Evolutionary conservation across 495 filamentous ascomycete species (phyloP).

Genomic region (Thermothielavioides terrestris): DNA sequence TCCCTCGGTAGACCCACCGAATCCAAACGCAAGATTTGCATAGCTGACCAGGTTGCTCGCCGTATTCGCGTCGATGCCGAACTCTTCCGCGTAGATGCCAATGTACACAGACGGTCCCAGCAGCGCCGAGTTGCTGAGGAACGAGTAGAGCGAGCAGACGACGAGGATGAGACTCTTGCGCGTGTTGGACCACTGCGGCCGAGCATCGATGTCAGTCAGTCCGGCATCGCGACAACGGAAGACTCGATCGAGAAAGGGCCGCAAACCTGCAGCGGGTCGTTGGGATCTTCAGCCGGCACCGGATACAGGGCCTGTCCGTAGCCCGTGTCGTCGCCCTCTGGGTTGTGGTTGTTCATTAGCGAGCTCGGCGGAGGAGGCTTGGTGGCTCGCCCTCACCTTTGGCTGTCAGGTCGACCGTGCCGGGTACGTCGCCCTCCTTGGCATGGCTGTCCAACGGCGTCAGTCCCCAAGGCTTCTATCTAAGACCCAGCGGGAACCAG

Average conservation of each 20-base stretch:
- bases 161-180: constrained; percentile 54
- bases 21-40: constrained; percentile 55
- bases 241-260: constrained; percentile 5
- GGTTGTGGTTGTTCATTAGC: not conserved
- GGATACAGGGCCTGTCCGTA: constrained; percentile 57
- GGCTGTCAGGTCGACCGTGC: not conserved
- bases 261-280: constrained; percentile 46
- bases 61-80: constrained; percentile 38
- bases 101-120: constrained; percentile 55
- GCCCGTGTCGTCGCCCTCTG: constrained; percentile 53
- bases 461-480: too few species aligned
- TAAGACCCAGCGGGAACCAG: too few species aligned
- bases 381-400: not conserved
- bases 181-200: constrained; percentile 44
- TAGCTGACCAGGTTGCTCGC: constrained; percentile 53
- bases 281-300: constrained; percentile 54
- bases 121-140: constrained; percentile 51
- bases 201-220: constrained; percentile 13
- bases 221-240: not conserved
- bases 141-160: constrained; percentile 52
- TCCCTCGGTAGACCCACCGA: constrained; percentile 30
- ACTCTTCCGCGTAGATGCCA: constrained; percentile 47
- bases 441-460: not conserved
- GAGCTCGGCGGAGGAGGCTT: too few species aligned
- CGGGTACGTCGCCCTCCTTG: not conserved